Conservation (phyloP, 139 green algal species). For the Closterium sp. region DNA sequence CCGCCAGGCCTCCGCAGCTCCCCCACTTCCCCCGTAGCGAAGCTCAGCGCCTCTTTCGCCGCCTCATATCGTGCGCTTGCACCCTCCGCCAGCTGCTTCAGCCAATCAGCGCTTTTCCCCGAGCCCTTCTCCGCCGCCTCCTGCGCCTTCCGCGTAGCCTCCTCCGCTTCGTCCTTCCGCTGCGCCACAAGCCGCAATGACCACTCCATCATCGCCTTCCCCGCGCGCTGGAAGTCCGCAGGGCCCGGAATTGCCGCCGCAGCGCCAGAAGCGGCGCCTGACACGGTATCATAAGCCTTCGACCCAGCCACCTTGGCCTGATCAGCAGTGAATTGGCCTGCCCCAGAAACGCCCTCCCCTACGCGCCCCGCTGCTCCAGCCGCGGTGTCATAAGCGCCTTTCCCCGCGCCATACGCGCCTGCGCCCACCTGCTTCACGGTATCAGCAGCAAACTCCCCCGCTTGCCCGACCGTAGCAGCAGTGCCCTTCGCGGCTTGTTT, state of each 20-base stretch:
- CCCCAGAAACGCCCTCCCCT: neutral
- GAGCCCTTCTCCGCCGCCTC: neutral
- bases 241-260: neutral
- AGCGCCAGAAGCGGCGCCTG: neutral
- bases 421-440: neutral
- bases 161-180: neutral
- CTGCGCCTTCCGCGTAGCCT: neutral
- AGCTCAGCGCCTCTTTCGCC: neutral
- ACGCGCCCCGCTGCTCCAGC: neutral
- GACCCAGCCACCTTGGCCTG: too few species aligned
- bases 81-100: neutral
- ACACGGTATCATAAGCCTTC: neutral
- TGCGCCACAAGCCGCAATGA: neutral
- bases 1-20: neutral
- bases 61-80: neutral
- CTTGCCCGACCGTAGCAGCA: neutral
- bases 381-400: neutral
- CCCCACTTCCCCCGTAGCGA: neutral
- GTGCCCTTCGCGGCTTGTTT: neutral
- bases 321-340: too few species aligned
- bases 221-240: neutral
- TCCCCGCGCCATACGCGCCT: neutral
- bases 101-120: neutral
- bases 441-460: neutral
- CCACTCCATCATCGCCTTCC: neutral